A percentile compares a stretch with the other conserved stretches of the same genome.
phyloP scores from a whole-genome alignment of 495 filamentous ascomycete genomes.

The Penicillium roqueforti region DNA sequence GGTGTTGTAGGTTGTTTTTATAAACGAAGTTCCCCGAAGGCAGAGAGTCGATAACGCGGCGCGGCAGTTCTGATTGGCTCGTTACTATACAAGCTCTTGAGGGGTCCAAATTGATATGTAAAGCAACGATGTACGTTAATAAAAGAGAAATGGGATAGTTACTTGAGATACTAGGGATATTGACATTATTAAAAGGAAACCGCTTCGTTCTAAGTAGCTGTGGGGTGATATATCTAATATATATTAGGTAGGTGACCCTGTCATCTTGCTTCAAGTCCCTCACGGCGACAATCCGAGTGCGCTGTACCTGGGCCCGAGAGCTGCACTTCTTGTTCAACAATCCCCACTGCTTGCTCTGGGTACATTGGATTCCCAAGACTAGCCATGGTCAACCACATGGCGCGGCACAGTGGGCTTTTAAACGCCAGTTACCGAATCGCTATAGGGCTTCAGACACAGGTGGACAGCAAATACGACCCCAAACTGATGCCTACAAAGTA shows the following conservation, averaged over 20 bases:
- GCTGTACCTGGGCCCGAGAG: constrained; percentile 49
- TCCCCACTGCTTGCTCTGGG: constrained; percentile 69
- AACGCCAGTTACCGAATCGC: constrained; percentile 48
- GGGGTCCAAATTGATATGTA: neutral
- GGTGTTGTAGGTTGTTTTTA: neutral
- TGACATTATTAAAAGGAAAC: neutral
- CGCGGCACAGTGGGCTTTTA: constrained; percentile 67
- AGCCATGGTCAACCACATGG: constrained; percentile 72
- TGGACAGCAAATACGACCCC: constrained; percentile 59
- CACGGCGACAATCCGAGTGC: constrained; percentile 57
- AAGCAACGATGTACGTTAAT: too few relatives aligned
- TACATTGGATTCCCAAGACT: constrained; percentile 55
- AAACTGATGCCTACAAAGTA: constrained; percentile 25
- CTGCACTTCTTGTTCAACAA: constrained; percentile 45
- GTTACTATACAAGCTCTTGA: neutral
- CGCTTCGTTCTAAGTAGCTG: neutral
- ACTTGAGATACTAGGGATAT: too few relatives aligned
- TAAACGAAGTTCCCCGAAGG: constrained; percentile 8
- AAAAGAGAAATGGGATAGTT: too few relatives aligned
- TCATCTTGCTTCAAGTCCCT: constrained; percentile 39
- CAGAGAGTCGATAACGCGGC: constrained; percentile 31
- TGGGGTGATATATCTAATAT: neutral
- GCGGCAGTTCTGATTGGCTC: constrained; percentile 5
- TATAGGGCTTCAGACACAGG: constrained; percentile 58
- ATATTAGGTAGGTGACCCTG: neutral